Evolutionary conservation across 257 asterid genomes (phyloP), one percentile per base, ranked within the genome.

Genomic region (Solanum infundibuliforme): DNA sequence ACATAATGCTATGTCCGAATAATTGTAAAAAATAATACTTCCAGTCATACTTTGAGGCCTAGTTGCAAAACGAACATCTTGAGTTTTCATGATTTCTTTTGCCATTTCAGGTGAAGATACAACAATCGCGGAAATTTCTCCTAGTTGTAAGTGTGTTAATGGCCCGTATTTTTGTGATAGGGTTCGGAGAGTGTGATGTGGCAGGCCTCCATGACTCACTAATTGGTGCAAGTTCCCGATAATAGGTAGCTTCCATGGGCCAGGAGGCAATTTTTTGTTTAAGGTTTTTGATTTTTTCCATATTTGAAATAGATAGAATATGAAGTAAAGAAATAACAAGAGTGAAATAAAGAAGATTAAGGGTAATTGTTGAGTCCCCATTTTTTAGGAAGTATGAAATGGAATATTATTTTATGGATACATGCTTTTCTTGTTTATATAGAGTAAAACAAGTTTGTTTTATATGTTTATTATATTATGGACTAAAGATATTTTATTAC

Each of bases 201-300:
- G 85, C 21, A 83, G 48, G 77, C 35, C 41, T 71, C 77, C 41
- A 2, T 1, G 60, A 1, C 60, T 71, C 6, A 3, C n/a, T 71
- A 71, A 71, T 16, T 71, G 77, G 25, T 31, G 77, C 41, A 71
- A 71, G 77, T 71, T 71, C n/a, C 41, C 41, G 13, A 71, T 71
- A 74, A 74, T 11, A 7, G 85, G 88, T 34, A 86, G 43, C 31
- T 34, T 86, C 85, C 88, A 46, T 48, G 88, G 88, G 8, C 84
- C 69, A 1, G 87, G 87, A 36, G 87, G 87, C 0, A 85, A 29
- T 85, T 27, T 85, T 27, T n/a, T 66, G 52, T 9, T 5, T 35
- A 73, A 8, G 29, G 82, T 20, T 35, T 20, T 34, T 73, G 48
- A 72, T 31, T 31, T 21, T 21, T 71, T 71, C 41, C 13, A 71